Evolutionary conservation across 352 stramenopile genomes (phyloP).

Genomic region (Phytophthora fragariaefolia): DNA sequence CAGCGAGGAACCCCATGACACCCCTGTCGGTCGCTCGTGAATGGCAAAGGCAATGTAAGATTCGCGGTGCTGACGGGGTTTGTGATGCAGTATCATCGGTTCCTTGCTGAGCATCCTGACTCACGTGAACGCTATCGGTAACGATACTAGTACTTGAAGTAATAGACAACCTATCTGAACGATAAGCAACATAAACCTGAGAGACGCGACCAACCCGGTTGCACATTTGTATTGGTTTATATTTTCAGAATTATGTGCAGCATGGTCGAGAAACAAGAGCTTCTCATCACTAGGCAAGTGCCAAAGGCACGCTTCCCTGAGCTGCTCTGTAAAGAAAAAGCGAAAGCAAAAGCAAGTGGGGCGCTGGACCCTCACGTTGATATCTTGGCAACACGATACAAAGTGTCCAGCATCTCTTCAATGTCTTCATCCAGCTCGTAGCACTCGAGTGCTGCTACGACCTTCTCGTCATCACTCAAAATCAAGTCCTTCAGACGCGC

Average conservation of each 20-base stretch:
- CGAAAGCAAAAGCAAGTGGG: constrained; percentile 16
- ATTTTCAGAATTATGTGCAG: neutral
- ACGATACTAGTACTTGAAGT: too few relatives aligned
- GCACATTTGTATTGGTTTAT: too few relatives aligned
- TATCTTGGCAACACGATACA: constrained; percentile 80
- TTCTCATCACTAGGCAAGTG: too few relatives aligned
- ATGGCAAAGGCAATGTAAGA: too few relatives aligned
- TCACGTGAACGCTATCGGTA: too few relatives aligned
- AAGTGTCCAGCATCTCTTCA: constrained; percentile 85
- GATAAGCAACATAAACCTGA: constrained; percentile 25
- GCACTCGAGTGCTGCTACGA: constrained; percentile 78
- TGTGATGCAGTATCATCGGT: too few relatives aligned
- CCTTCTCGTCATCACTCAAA: constrained; percentile 77
- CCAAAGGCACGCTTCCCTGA: constrained; percentile 8
- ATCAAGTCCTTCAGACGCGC: constrained; percentile 85
- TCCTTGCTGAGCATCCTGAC: too few relatives aligned
- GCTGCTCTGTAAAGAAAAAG: constrained; percentile 8
- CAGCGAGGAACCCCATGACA: too few relatives aligned
- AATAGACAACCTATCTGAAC: too few relatives aligned
- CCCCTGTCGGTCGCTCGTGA: too few relatives aligned
- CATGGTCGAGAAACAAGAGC: too few relatives aligned
- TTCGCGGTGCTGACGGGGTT: too few relatives aligned
- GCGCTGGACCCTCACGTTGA: constrained; percentile 25
- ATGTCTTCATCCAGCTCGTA: constrained; percentile 87
- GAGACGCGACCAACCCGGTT: constrained; percentile 6